phyloP scores from a whole-genome alignment of 345 rosid species.

The Geranium brycei region DNA sequence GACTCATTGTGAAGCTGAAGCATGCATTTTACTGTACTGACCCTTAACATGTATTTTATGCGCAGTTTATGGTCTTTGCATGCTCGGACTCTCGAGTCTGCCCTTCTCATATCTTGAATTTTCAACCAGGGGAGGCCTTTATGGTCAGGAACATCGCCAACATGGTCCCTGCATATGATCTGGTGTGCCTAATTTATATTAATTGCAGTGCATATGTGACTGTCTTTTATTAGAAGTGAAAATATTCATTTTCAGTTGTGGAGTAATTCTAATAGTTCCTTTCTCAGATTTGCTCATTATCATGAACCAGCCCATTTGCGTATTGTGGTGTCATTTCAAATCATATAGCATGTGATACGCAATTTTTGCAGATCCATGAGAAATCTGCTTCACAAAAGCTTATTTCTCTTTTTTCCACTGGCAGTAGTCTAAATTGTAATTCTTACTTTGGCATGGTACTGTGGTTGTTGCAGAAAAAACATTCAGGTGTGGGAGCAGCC shows the following conservation, averaged over 20 bases:
- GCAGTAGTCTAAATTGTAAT: background rate
- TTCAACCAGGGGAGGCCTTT: conserved; percentile 95
- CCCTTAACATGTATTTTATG: background rate
- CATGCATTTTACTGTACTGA: background rate
- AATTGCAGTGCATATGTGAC: conserved; percentile 1
- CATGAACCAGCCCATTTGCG: background rate
- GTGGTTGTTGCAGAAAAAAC: conserved; percentile 37
- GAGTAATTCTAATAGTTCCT: background rate
- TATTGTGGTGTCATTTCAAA: too few relatives aligned
- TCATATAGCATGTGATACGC: background rate
- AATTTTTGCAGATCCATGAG: background rate
- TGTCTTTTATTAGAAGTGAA: background rate
- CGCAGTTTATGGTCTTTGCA: conserved; percentile 90
- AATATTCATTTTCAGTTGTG: background rate
- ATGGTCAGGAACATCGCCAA: conserved; percentile 92
- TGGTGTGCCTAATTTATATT: conserved; percentile 25
- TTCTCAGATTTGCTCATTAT: background rate
- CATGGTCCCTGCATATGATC: conserved; percentile 79
- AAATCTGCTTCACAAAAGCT: background rate
- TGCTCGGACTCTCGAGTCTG: conserved; percentile 97
- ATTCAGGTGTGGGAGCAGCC: conserved; percentile 79
- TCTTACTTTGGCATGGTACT: background rate
- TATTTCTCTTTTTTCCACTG: background rate
- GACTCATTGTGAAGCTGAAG: background rate
- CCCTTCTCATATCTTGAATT: conserved; percentile 79